Conservation (phyloP, 177 flowering plant species). For the Vitis hybrid region DNA sequence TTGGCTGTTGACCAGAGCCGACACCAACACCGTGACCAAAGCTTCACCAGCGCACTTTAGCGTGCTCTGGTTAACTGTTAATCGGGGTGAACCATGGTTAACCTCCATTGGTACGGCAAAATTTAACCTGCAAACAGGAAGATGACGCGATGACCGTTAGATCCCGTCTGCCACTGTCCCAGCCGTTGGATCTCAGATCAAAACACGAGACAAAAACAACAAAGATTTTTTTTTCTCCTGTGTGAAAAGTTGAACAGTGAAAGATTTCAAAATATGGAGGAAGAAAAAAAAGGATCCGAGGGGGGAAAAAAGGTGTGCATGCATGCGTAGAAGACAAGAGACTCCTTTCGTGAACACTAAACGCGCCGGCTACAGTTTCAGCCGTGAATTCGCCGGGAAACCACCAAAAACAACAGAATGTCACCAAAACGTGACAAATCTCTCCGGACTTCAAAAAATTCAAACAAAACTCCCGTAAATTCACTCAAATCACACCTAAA, state of each 20-base stretch:
- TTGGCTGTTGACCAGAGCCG: conserved; percentile 19
- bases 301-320: neutral
- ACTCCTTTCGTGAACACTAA: neutral
- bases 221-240: neutral
- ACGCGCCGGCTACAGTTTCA: neutral
- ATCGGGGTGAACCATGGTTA: conserved; percentile 12
- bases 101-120: conserved; percentile 23
- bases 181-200: conserved; percentile 20
- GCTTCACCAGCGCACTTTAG: conserved; percentile 30
- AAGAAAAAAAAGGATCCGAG: neutral
- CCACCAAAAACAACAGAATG: neutral
- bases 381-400: conserved; percentile 2
- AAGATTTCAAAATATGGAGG: neutral
- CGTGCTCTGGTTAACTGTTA: conserved; percentile 8
- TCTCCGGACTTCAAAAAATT: conserved; percentile 1
- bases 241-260: neutral
- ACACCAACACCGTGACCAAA: conserved; percentile 13
- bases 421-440: neutral
- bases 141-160: conserved; percentile 19
- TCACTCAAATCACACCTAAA: conserved; percentile 1
- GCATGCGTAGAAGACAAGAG: neutral
- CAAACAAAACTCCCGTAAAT: neutral
- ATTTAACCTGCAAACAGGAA: conserved; percentile 15
- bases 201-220: neutral
- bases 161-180: conserved; percentile 5